A percentile compares a stretch with the other conserved stretches of the same genome.
Evolutionary conservation across 768 basidiomycete species (phyloP).

Genomic region (Mycena sanguinolenta): DNA sequence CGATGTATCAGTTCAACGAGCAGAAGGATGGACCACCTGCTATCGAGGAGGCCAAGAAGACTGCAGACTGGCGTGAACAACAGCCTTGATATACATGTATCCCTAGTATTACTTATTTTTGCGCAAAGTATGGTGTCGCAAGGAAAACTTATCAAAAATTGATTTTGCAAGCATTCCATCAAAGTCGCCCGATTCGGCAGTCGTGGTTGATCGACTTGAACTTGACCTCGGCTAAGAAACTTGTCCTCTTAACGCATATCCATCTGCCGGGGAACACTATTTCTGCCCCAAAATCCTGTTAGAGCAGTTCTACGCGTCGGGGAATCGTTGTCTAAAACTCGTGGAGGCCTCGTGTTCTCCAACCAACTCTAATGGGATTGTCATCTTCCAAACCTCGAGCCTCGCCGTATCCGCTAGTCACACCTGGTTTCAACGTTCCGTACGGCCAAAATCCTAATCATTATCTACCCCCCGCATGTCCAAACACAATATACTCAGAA

Average conservation of each 20-base stretch:
- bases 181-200: background rate
- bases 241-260: background rate
- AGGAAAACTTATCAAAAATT: no score
- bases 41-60: conserved; percentile 50
- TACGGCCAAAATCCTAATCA: conserved; percentile 27
- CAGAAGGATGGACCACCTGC: conserved; percentile 60
- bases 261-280: background rate
- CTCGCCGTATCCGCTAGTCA: conserved; percentile 29
- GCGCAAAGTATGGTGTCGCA: no score
- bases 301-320: background rate
- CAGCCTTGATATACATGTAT: background rate
- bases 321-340: conserved; percentile 9
- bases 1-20: conserved; percentile 72
- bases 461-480: conserved; percentile 32
- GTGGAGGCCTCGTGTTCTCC: conserved; percentile 31
- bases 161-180: background rate
- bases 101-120: background rate
- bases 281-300: background rate
- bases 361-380: conserved; percentile 29
- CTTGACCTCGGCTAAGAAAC: background rate
- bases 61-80: background rate
- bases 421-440: conserved; percentile 30
- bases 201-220: background rate
- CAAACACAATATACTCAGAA: conserved; percentile 11
- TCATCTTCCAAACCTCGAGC: conserved; percentile 29